Evolutionary conservation across 1,284 basidiomycete species (phyloP), one percentile per base, ranked within the genome.

Genomic region (Dichomitus squalens): DNA sequence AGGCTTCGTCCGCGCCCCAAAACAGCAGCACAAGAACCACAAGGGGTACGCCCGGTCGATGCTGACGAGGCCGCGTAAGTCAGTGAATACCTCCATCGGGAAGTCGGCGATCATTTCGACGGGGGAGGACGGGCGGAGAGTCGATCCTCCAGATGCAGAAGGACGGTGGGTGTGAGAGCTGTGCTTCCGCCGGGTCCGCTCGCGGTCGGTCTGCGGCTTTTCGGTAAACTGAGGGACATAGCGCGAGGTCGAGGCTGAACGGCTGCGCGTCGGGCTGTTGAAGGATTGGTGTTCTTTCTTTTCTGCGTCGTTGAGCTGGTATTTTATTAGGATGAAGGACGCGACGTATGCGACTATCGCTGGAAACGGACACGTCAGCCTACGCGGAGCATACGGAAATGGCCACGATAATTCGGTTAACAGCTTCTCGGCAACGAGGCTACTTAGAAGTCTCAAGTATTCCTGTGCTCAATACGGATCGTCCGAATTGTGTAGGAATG

Each of bases 251-350:
- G 48, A 41, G 8, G 48, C 23, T 16, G 25, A 20, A 11, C 36
- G 50, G 29, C 46, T 53, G 7, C 29, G 48, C 3, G 53, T 3
- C 12, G 53, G 21, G 12, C 27, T 39, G 33, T 27, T 33, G 38
- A 44, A 21, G 7, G 33, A 38, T 20, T 31, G 31, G 1, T 49
- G 56, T 40, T 71, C 69, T 7, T 57, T 55, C 43, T 68, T 60
- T 48, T 63, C 63, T 2, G 72, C 68, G 34, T 69, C 69, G 46
- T 62, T 49, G 35, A 73, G 66, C 36, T 69, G 64, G 59, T 71
- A 70, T 8, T 70, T 68, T 40, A 75, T 67, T 12, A 76, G 67
- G 34, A 75, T 63, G 62, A 75, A 72, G 14, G 71, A 73, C 40
- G 68, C 72, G 38, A 70, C 44, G 57, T 69, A 75, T 11, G 73